Base-by-base conservation (phyloP, 1,284 basidiomycete species). In the Rhodotorula sp. region DNA sequence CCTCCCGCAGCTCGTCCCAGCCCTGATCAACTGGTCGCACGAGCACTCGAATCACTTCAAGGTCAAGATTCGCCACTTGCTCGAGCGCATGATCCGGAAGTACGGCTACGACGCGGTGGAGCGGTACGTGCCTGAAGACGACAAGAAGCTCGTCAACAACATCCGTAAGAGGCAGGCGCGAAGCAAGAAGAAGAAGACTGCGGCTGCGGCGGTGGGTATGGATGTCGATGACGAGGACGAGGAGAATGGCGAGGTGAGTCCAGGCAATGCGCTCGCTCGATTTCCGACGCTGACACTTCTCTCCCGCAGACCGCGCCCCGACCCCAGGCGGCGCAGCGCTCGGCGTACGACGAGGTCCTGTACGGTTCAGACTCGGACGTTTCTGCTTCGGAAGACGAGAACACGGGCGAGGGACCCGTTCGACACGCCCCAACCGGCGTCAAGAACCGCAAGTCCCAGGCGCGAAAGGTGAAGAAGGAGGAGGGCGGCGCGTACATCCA, bases 11-110 rank as follows among this genome's bases (percentile, higher is more conserved):
- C 84, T 98, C 20, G 91, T 99, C 0, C 91, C 92, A 0, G 90
- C 89, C 0, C 84, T 99, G 24, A 84, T 99, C 31, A 85, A 85
- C 65, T 96, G 95, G 93, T 92, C 92, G 10, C 91, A 95, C 78
- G 94, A 97, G 79, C 94, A 99, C 83, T 95, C 95, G 80, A 97
- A 99, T 79, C 95, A 98, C 80, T 99, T 99, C 87, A 99, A 99
- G 81, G 85, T 86, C 65, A 98, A 97, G 83, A 92, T 97, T 20
- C 87, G 93, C 56, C 94, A 98, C 81, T 94, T 99, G 69, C 93
- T 99, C 76, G 96, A 99, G 83, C 87, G 96, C 57, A 88, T 99
- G 85, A 85, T 99, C 72, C 85, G 95, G 70, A 86, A 94, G 71
- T 96, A 97, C 78, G 90, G 89, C 0, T 96, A 87, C 84, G 88